Conservation (phyloP, 31 red algal species). For the Endocladia muricata region DNA sequence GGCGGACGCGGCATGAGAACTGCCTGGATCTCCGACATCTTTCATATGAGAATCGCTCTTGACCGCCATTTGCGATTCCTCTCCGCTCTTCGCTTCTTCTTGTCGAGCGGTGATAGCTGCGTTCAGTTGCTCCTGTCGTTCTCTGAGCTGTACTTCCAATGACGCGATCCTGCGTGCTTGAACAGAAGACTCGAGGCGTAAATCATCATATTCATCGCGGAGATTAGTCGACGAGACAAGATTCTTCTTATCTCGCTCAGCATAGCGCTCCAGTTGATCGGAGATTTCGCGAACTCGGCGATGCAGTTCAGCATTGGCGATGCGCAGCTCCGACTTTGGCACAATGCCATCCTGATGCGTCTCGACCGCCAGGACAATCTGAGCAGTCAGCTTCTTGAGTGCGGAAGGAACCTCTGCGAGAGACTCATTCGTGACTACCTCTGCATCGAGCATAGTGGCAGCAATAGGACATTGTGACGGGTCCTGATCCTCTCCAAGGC, state of each 20-base stretch:
- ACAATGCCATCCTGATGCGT: background rate
- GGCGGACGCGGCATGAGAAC: background rate
- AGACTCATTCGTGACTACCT: constrained; percentile 60
- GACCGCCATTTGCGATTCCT: constrained; percentile 17
- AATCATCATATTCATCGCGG: constrained; percentile 60
- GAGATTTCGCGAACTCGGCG: constrained; percentile 49
- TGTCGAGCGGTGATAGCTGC: background rate
- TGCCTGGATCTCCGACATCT: constrained; percentile 17
- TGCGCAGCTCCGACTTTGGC: background rate
- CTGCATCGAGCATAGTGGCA: constrained; percentile 48
- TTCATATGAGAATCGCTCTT: constrained; percentile 23
- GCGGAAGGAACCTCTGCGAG: constrained; percentile 53
- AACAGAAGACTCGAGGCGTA: constrained; percentile 20
- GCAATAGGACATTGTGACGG: constrained; percentile 51
- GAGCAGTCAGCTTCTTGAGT: constrained; percentile 45
- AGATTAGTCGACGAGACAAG: constrained; percentile 39
- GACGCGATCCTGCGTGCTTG: constrained; percentile 52
- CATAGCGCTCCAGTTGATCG: constrained; percentile 71
- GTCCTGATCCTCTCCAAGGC: constrained; percentile 35
- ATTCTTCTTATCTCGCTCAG: constrained; percentile 45
- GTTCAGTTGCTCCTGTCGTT: constrained; percentile 29
- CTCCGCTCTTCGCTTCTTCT: constrained; percentile 28
- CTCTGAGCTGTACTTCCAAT: constrained; percentile 38
- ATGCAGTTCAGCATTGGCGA: constrained; percentile 44
- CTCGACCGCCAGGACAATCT: constrained; percentile 46